Conservation (phyloP, 345 rosid genomes). For the Garcia nutans region DNA sequence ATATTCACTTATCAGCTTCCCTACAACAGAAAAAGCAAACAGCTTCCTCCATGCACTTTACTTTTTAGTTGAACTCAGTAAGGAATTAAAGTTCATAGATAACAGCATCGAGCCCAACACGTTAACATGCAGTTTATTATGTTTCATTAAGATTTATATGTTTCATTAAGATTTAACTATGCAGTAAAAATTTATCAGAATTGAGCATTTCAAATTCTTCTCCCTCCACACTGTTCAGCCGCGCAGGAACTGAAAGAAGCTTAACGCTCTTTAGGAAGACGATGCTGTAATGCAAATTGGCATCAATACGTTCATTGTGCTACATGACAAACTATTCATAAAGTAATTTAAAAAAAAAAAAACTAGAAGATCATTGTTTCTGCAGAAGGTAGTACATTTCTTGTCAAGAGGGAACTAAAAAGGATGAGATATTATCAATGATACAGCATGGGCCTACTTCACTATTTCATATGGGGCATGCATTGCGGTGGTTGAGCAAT, state of each 20-base stretch:
- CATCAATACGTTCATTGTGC: conserved; percentile 2
- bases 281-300: conserved; percentile 16
- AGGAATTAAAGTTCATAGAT: too few species aligned
- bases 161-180: too few species aligned
- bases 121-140: too few species aligned
- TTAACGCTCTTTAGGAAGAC: background rate
- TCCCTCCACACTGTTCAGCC: background rate
- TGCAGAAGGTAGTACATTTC: conserved; percentile 21
- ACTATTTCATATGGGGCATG: conserved; percentile 5
- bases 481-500: conserved; percentile 1
- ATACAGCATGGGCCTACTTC: conserved; percentile 8
- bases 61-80: too few species aligned
- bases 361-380: conserved; percentile 21
- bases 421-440: conserved; percentile 11
- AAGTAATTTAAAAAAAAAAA: too few species aligned
- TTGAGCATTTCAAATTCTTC: background rate
- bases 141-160: too few species aligned
- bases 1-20: background rate
- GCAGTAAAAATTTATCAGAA: background rate
- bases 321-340: conserved; percentile 10
- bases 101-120: too few species aligned
- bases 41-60: background rate
- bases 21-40: background rate
- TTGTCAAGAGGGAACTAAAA: conserved; percentile 3
- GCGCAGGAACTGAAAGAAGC: conserved; percentile 1